Evolutionary conservation across 352 stramenopile species (phyloP).

Genomic region (Phytopythium chamaehyphon): DNA sequence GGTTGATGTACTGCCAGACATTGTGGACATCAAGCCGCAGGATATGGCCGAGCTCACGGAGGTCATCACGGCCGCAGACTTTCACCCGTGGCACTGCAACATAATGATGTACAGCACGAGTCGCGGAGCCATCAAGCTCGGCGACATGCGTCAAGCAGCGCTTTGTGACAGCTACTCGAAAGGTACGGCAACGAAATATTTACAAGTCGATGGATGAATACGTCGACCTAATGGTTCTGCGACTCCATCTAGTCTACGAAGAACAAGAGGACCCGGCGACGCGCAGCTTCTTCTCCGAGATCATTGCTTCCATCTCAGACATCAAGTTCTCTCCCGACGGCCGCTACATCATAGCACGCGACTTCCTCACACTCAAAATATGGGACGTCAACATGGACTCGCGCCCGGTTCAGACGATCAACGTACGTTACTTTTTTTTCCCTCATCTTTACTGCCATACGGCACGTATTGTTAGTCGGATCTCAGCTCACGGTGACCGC

Average conservation of each 20-base stretch:
- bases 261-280: slow-evolving; percentile 73
- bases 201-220: background rate
- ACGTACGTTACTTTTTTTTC: slow-evolving; percentile 55
- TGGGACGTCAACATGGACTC: slow-evolving; percentile 96
- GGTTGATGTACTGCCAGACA: slow-evolving; percentile 47
- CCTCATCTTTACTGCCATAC: too few relatives aligned
- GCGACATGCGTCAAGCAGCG: slow-evolving; percentile 89
- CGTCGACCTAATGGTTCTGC: background rate
- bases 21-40: slow-evolving; percentile 95
- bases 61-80: slow-evolving; percentile 94
- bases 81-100: slow-evolving; percentile 92
- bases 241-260: slow-evolving; percentile 52
- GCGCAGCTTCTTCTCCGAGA: slow-evolving; percentile 95
- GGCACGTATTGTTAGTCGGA: background rate
- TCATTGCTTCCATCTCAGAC: slow-evolving; percentile 94
- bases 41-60: slow-evolving; percentile 98
- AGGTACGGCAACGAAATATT: slow-evolving; percentile 18
- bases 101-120: slow-evolving; percentile 96
- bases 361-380: slow-evolving; percentile 95
- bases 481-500: slow-evolving; percentile 4
- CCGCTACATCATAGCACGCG: slow-evolving; percentile 92
- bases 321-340: slow-evolving; percentile 93
- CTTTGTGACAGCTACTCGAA: slow-evolving; percentile 85
- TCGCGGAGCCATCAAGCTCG: slow-evolving; percentile 90
- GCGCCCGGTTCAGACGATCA: slow-evolving; percentile 90